Conservation (phyloP, 305 asterid genomes). For the Fraxinus dipetala region DNA sequence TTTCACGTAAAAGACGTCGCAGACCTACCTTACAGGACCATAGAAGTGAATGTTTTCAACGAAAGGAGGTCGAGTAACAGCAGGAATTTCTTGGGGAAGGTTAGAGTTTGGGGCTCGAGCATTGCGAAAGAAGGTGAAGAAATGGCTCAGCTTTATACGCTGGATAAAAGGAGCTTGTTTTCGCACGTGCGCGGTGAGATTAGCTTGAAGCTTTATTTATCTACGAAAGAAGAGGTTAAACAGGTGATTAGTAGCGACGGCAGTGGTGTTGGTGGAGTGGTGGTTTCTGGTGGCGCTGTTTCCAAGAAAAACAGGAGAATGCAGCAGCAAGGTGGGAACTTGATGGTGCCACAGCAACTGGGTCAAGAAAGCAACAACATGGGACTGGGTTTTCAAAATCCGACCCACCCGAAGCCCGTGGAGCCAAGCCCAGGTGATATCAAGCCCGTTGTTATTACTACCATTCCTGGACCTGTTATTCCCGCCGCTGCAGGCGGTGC, state of each 20-base stretch:
- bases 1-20: slow-evolving; percentile 6
- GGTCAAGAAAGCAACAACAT: slow-evolving; percentile 6
- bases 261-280: neutral
- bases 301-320: slow-evolving; percentile 15
- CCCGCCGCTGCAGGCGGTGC: neutral
- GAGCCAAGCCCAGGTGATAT: slow-evolving; percentile 8
- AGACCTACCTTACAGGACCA: slow-evolving; percentile 5
- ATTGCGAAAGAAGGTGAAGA: slow-evolving; percentile 8
- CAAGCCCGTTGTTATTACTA: slow-evolving; percentile 7
- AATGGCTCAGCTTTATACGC: neutral
- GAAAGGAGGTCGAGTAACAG: neutral
- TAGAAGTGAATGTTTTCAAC: slow-evolving; percentile 12
- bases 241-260: neutral
- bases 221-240: slow-evolving; percentile 6
- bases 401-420: neutral
- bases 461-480: neutral
- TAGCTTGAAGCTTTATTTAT: slow-evolving; percentile 5
- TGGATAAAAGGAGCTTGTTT: slow-evolving; percentile 12
- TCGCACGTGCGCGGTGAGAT: slow-evolving; percentile 19
- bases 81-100: slow-evolving; percentile 14
- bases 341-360: neutral
- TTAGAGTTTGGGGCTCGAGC: slow-evolving; percentile 7
- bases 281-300: neutral
- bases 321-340: slow-evolving; percentile 3
- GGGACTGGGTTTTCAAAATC: neutral